Evolutionary conservation across 1,284 basidiomycete species (phyloP).

Genomic region (Irpex sp.): DNA sequence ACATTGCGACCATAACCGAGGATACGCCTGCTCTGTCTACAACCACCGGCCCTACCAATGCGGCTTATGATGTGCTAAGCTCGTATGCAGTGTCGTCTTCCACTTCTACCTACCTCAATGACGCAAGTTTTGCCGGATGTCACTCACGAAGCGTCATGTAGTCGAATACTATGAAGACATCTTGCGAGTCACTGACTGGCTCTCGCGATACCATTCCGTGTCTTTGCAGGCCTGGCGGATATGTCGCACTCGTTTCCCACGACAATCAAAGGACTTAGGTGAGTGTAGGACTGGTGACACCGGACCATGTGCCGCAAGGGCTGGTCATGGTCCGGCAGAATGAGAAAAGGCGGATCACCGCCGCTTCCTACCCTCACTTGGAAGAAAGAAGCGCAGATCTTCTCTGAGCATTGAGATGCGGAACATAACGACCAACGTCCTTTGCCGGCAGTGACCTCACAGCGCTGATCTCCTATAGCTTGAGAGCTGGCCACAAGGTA

Average conservation of each 20-base stretch:
- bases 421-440: too few species aligned
- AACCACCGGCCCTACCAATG: too few species aligned
- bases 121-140: neutral
- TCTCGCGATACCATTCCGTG: neutral
- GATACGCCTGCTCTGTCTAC: too few species aligned
- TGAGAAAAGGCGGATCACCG: neutral
- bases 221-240: too few species aligned
- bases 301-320: neutral
- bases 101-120: neutral
- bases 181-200: neutral
- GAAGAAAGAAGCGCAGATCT: neutral
- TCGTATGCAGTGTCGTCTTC: neutral
- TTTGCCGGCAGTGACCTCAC: neutral
- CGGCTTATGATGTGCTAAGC: neutral
- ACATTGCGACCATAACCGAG: too few species aligned
- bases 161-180: neutral
- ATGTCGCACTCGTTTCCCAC: neutral
- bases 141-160: neutral
- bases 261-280: neutral
- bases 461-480: neutral
- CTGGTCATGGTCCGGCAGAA: neutral
- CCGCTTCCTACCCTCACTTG: neutral
- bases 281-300: neutral
- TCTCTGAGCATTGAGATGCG: neutral
- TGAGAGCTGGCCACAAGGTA: neutral